Conservation (phyloP, 1,284 basidiomycete species). For the Sparassis latifolia region DNA sequence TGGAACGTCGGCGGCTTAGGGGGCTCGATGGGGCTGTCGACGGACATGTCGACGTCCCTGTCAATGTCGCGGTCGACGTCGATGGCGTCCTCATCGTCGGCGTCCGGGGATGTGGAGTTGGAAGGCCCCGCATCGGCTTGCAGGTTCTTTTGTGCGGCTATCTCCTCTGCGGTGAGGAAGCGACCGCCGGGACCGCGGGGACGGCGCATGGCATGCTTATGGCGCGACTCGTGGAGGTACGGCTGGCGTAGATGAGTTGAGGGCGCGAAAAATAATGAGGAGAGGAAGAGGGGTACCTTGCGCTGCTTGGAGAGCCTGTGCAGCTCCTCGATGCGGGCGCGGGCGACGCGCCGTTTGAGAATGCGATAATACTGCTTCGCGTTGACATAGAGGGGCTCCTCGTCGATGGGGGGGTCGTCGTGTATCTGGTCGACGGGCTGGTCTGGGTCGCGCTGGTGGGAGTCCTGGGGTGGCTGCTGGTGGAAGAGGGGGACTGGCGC, state of each 20-base stretch:
- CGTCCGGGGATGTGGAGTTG: constrained; percentile 20
- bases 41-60: constrained; percentile 20
- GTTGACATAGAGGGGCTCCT: constrained; percentile 94
- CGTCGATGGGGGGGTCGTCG: constrained; percentile 54
- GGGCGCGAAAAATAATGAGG: background rate
- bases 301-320: constrained; percentile 86
- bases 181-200: constrained; percentile 95
- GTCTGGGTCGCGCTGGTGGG: constrained; percentile 20
- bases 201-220: constrained; percentile 96
- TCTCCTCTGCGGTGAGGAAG: constrained; percentile 93
- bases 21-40: constrained; percentile 16
- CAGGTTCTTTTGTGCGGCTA: constrained; percentile 66
- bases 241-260: constrained; percentile 47
- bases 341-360: constrained; percentile 83
- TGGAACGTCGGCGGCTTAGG: too few relatives aligned
- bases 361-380: constrained; percentile 98
- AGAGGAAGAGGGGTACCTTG: constrained; percentile 53
- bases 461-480: constrained; percentile 11
- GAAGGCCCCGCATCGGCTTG: constrained; percentile 24
- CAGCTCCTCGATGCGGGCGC: constrained; percentile 85
- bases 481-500: constrained; percentile 14
- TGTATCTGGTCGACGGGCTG: constrained; percentile 27
- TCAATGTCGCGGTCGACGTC: constrained; percentile 19
- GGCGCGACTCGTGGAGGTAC: constrained; percentile 94
- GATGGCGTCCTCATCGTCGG: constrained; percentile 11